phyloP scores from a whole-genome alignment of 257 asterid species.

The Solanum acaule region DNA sequence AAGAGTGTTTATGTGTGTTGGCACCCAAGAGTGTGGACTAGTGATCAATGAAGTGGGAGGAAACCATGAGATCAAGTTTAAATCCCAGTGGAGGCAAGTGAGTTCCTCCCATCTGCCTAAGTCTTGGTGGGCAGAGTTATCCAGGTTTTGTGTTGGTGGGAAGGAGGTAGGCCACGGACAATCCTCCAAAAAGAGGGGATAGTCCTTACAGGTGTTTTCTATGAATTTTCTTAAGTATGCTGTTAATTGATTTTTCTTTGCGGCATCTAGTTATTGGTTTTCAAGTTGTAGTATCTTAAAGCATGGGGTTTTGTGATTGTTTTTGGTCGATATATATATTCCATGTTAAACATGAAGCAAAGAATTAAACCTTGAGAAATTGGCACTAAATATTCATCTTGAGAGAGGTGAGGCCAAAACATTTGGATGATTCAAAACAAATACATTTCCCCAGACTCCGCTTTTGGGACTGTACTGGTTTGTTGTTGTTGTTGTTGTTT shows the following conservation, averaged over 20 bases:
- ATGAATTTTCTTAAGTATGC: neutral
- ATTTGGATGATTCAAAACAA: neutral
- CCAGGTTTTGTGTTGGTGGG: neutral
- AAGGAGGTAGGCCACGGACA: neutral
- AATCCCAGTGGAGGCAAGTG: neutral
- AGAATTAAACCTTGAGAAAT: neutral
- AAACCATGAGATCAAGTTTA: neutral
- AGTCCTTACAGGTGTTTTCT: neutral
- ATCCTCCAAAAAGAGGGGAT: neutral
- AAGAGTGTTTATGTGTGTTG: neutral
- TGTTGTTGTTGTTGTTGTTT: too few species aligned
- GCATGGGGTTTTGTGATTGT: neutral
- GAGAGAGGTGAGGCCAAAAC: neutral
- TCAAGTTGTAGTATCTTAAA: neutral
- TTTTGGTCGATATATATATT: neutral
- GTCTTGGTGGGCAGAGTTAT: neutral
- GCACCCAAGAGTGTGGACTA: neutral
- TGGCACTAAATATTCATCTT: neutral
- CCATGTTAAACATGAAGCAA: neutral
- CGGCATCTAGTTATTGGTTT: neutral
- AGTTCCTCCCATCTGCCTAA: neutral
- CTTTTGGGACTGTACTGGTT: neutral
- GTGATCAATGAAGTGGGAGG: neutral
- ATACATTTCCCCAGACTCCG: neutral
- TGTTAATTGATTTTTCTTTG: neutral